Percentiles rank a stretch among this genome's conserved stretches.
Conservation (phyloP, 805 yeast genomes). For the Wickerhamiella hasegawae region DNA sequence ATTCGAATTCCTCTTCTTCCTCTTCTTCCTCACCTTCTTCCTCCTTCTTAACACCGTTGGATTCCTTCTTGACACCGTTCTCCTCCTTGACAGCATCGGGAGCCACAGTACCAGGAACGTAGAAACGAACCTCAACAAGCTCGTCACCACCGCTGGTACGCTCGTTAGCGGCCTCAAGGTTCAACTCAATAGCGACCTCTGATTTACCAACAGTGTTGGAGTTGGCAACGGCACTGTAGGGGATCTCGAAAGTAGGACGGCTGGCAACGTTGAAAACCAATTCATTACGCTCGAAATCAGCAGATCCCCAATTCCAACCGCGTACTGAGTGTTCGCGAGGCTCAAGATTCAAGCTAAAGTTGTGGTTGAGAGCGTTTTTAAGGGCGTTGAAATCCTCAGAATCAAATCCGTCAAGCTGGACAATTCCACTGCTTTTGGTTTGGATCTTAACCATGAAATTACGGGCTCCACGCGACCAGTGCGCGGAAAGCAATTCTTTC, state of each 20-base stretch:
- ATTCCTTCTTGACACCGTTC: slow-evolving; percentile 19
- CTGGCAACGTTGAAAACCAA: slow-evolving; percentile 72
- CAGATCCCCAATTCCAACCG: slow-evolving; percentile 99
- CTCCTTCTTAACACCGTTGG: slow-evolving; percentile 17
- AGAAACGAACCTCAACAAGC: slow-evolving; percentile 84
- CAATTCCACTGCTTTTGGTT: slow-evolving; percentile 76
- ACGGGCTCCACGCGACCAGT: slow-evolving; percentile 88
- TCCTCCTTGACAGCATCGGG: slow-evolving; percentile 26
- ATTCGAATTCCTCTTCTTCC: slow-evolving; percentile 28
- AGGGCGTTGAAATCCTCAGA: slow-evolving; percentile 59
- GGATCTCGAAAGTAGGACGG: slow-evolving; percentile 82
- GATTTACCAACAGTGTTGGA: slow-evolving; percentile 81
- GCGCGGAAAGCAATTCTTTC: slow-evolving; percentile 60
- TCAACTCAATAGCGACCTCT: slow-evolving; percentile 85
- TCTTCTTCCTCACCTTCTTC: slow-evolving; percentile 25
- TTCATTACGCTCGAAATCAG: slow-evolving; percentile 86
- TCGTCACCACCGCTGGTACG: slow-evolving; percentile 72
- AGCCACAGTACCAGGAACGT: slow-evolving; percentile 69
- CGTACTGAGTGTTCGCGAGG: slow-evolving; percentile 79
- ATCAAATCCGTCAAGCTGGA: slow-evolving; percentile 84
- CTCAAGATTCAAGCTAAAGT: slow-evolving; percentile 60
- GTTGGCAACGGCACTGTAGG: slow-evolving; percentile 64
- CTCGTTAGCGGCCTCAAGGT: slow-evolving; percentile 34
- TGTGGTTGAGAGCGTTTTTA: slow-evolving; percentile 68
- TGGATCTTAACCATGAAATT: slow-evolving; percentile 83